A percentile compares a stretch with the other conserved stretches of the same genome.
Evolutionary conservation across 1,139 yeast species (phyloP).

Genomic region (Candida tunisiensis): DNA sequence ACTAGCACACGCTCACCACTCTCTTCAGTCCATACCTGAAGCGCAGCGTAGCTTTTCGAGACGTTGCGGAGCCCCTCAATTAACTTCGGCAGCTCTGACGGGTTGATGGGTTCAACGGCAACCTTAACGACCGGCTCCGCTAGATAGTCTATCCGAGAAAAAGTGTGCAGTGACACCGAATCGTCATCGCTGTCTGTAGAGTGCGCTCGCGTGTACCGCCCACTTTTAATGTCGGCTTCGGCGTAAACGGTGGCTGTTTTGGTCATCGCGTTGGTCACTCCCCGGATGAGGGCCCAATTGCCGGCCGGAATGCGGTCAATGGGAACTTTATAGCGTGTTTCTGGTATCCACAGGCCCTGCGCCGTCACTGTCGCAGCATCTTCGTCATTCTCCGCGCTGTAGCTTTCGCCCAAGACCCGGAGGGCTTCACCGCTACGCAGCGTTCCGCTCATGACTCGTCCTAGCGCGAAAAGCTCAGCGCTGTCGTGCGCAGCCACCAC

Average conservation of each 20-base stretch:
- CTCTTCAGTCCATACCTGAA: conserved; percentile 58
- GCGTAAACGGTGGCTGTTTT: conserved; percentile 41
- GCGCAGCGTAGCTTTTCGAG: conserved; percentile 47
- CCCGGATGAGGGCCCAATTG: conserved; percentile 46
- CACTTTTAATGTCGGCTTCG: conserved; percentile 15
- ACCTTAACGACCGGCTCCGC: conserved; percentile 55
- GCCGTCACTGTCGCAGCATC: conserved; percentile 25
- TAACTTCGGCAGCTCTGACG: conserved; percentile 62
- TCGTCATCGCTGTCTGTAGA: conserved; percentile 7
- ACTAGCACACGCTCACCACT: conserved; percentile 73
- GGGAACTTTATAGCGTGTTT: conserved; percentile 54
- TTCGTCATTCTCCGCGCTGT: conserved; percentile 35
- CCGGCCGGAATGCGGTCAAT: conserved; percentile 45
- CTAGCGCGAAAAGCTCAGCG: conserved; percentile 31
- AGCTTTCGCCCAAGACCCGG: conserved; percentile 41
- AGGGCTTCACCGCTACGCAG: conserved; percentile 32
- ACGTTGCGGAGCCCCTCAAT: conserved; percentile 49
- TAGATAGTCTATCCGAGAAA: conserved; percentile 29
- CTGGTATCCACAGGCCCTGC: conserved; percentile 38
- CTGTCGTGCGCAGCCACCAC: conserved; percentile 36
- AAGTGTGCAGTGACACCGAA: conserved; percentile 8
- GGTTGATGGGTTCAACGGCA: conserved; percentile 68
- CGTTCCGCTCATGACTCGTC: conserved; percentile 46
- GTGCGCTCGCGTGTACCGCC: too few relatives aligned
- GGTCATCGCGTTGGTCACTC: conserved; percentile 36